Evolutionary conservation across 179 eudicot species (phyloP), one percentile per base, ranked within the genome.

Genomic region (Heliamphora pulchella): DNA sequence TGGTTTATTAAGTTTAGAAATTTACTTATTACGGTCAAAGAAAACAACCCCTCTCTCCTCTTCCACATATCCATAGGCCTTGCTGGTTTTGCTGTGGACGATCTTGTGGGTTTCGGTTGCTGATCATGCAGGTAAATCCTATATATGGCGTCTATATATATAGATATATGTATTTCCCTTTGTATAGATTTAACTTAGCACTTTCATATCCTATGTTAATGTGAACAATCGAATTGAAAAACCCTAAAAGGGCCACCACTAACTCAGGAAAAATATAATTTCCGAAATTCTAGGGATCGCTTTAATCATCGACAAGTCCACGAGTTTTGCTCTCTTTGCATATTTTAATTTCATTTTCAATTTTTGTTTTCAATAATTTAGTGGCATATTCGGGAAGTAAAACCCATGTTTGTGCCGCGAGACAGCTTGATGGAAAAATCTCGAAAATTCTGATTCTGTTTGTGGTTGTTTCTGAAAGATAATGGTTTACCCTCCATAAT

Each of bases 41-140:
- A 31, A 31, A 31, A 31, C 31, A 31, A 0, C 31, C 31, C 31
- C 10, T 1, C 53, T 41, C 48, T 7, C 41, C 20, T 7, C 43
- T 66, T 14, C 5, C 54, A 8, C 74, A 9, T 10, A 22, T 70
- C 54, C 15, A 0, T 18, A 8, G 64, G 31, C 31, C 7, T 67
- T 48, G 20, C 41, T 41, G 3, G 17, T 48, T 67, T 54, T 68
- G 14, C 13, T 50, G 41, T 31, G 31, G 31, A 50, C 4, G 72
- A 0, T 13, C 41, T 6, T 68, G 72, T 70, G 55, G 1, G 5
- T 8, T 5, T 6, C 67, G 55, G 47, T 17, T 2, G 54, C 11
- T 8, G 54, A 70, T 15, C 5, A 70, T 70, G 74, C 74, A 70
- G 74, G 74, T 70, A n/a, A 70, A 70, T 70, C 54, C 6, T n/a